Conservation (phyloP, 208 protist genomes). For the Trypanosoma caninum region DNA sequence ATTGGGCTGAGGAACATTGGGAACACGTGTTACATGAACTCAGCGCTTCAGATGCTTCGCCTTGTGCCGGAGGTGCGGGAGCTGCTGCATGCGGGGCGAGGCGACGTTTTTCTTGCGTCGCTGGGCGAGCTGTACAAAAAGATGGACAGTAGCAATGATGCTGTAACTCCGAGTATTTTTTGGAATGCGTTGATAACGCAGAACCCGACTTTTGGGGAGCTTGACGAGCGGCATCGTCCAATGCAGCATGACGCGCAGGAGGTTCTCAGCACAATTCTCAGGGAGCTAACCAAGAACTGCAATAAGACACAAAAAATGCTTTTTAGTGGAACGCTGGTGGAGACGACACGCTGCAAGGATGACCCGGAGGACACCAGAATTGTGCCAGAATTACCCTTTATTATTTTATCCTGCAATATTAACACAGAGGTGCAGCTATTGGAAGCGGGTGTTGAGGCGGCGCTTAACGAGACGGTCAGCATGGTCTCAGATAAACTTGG, state of each 20-base stretch:
- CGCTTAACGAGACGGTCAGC: slow-evolving; percentile 58
- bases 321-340: slow-evolving; percentile 43
- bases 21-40: slow-evolving; percentile 91
- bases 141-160: slow-evolving; percentile 32
- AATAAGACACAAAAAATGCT: slow-evolving; percentile 40
- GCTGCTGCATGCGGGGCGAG: slow-evolving; percentile 28
- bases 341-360: slow-evolving; percentile 55
- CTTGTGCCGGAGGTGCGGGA: slow-evolving; percentile 67
- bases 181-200: slow-evolving; percentile 43
- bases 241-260: slow-evolving; percentile 90
- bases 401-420: slow-evolving; percentile 87
- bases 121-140: slow-evolving; percentile 38
- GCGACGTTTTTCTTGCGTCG: slow-evolving; percentile 33
- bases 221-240: slow-evolving; percentile 49
- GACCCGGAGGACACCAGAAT: slow-evolving; percentile 23
- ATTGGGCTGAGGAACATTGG: slow-evolving; percentile 75
- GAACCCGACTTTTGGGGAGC: slow-evolving; percentile 64
- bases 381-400: slow-evolving; percentile 38
- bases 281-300: slow-evolving; percentile 24
- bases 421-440: slow-evolving; percentile 70
- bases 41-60: slow-evolving; percentile 79
- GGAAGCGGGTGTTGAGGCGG: slow-evolving; percentile 65
- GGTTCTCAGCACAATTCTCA: slow-evolving; percentile 54
- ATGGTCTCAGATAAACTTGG: slow-evolving; percentile 45
- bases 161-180: slow-evolving; percentile 44